Percentiles rank a stretch among this genome's conserved stretches.
phyloP scores from a whole-genome alignment of 139 green algal species.

The Asterochloris sp. region DNA sequence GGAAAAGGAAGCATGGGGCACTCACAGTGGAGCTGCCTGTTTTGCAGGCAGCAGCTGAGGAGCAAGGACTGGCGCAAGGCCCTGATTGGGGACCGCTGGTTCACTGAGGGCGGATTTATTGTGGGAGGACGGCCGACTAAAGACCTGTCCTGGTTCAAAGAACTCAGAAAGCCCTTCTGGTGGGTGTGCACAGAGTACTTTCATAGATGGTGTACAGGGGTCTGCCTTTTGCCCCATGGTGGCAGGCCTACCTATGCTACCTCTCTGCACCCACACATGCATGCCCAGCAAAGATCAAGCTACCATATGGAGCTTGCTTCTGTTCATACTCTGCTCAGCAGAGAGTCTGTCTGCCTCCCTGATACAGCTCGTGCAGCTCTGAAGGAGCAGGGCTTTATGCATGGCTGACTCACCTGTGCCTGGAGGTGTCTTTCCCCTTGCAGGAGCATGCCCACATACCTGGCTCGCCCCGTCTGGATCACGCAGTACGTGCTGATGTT shows the following conservation, averaged over 20 bases:
- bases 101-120: constrained; percentile 4
- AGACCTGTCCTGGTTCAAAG: constrained; percentile 9
- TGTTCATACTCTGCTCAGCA: background rate
- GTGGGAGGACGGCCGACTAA: background rate
- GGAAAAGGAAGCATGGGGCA: background rate
- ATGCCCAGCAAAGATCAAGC: background rate
- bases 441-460: background rate
- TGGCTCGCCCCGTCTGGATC: background rate
- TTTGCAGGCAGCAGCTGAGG: constrained; percentile 12
- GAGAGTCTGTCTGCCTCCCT: background rate
- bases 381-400: background rate
- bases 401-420: background rate
- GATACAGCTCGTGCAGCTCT: background rate
- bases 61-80: constrained; percentile 7
- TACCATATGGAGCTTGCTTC: background rate
- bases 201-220: background rate
- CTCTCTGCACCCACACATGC: background rate
- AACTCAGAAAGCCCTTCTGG: constrained; percentile 8
- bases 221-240: background rate
- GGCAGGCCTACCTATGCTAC: background rate
- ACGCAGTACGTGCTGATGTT: constrained; percentile 6
- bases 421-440: background rate
- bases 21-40: background rate
- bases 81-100: background rate
- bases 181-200: background rate